Evolutionary conservation across 2,329 filamentous ascomycete species (phyloP).

Genomic region (Trichoderma sp.): DNA sequence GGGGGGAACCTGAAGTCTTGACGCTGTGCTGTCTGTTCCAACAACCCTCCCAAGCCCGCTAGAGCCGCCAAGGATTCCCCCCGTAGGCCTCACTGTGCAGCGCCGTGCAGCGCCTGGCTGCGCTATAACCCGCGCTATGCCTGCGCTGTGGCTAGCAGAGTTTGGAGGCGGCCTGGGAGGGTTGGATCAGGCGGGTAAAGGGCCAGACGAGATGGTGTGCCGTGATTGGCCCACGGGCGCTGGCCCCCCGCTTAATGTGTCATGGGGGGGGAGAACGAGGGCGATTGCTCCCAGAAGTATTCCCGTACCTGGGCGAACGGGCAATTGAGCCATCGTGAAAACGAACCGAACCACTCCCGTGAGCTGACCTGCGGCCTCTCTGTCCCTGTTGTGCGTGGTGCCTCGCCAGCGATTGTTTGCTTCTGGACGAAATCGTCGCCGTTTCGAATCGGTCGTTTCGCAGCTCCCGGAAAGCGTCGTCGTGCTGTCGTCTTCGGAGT

Average conservation of each 20-base stretch:
- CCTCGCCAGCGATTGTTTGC: slow-evolving; percentile 26
- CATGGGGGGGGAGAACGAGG: slow-evolving; percentile 39
- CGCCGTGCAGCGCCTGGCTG: slow-evolving; percentile 11
- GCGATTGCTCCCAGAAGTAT: slow-evolving; percentile 30
- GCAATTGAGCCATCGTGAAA: slow-evolving; percentile 29
- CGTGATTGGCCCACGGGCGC: slow-evolving; percentile 38
- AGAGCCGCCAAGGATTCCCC: slow-evolving; percentile 16
- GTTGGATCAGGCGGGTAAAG: slow-evolving; percentile 30
- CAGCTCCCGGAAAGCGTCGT: neutral
- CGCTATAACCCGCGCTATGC: slow-evolving; percentile 12
- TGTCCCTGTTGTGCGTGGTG: slow-evolving; percentile 18
- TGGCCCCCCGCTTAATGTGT: slow-evolving; percentile 45
- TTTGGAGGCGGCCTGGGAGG: slow-evolving; percentile 22
- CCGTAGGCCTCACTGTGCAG: slow-evolving; percentile 14
- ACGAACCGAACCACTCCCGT: slow-evolving; percentile 20
- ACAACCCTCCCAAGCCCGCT: slow-evolving; percentile 2
- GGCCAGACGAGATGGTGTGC: slow-evolving; percentile 29
- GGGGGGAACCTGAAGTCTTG: neutral
- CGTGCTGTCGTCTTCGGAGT: neutral
- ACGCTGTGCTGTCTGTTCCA: neutral
- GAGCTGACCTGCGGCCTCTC: slow-evolving; percentile 24
- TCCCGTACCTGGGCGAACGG: slow-evolving; percentile 27
- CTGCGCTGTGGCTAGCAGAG: slow-evolving; percentile 21
- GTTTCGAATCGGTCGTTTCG: neutral
- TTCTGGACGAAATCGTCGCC: slow-evolving; percentile 14